Base-by-base conservation (phyloP, 768 basidiomycete genomes). In the Leccinum disarticulatum region DNA sequence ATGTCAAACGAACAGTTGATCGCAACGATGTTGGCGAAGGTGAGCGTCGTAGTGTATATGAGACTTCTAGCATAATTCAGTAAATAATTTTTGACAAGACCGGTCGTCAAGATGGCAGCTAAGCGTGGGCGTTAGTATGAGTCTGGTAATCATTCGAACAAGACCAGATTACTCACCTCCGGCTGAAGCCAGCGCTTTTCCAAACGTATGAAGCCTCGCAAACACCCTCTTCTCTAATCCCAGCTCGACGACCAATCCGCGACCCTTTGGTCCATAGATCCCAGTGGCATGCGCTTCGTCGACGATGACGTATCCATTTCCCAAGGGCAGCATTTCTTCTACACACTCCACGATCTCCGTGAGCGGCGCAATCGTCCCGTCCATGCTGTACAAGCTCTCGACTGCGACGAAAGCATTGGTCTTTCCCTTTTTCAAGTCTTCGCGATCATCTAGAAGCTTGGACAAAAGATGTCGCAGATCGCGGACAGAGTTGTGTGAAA, bases 221-320 rank as follows among this genome's bases (percentile, higher is more conserved):
- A 91, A 77, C 13, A 97, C 86, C 57, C 85, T 81, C 13, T 81
- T 70, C 68, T 91, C 88, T 41, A 95, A 73, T 0, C 89, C 91
- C 13, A 92, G 73, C 55, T 83, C 74, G 3, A 82, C 82, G 4
- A 91, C 90, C 3, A 93, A 72, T 0, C 95, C 95, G 43, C 84
- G 77, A 0, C 93, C 95, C 36, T 83, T 75, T 0, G 84, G 80
- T 0, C 95, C 95, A 72, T 94, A 96, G 8, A 98, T 77, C 0
- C 95, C 95, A 0, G 93, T 97, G 4, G 94, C 84, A 73, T 98
- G 96, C 0, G 96, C 96, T 70, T 97, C 95, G 61, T 98, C 96
- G 0, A 98, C 87, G 15, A 97, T 73, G 13, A 97, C 74, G 70
- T 90, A 85, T 27, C 79, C 86, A 68, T 90, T 90, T 3, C 81